A percentile compares a stretch with the other conserved stretches of the same genome.
phyloP scores from a whole-genome alignment of 2,329 filamentous ascomycete species.

The Stachybotrys echinatus region DNA sequence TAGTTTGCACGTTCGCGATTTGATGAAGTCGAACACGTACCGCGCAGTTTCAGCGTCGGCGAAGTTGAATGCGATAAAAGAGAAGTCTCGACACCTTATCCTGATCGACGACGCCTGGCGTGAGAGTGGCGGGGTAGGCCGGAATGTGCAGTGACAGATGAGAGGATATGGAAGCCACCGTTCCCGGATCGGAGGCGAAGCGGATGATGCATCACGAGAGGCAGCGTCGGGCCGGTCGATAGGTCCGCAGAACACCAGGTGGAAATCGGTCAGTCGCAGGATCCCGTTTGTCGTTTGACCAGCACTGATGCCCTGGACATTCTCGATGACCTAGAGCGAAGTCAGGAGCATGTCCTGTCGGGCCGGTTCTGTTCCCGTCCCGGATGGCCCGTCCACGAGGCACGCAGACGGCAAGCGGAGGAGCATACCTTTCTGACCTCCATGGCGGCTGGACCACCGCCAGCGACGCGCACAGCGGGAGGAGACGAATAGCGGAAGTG shows the following conservation, averaged over 20 bases:
- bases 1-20: constrained; percentile 72
- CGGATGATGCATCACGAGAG: constrained; percentile 11
- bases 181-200: constrained; percentile 46
- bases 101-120: constrained; percentile 76
- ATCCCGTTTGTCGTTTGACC: constrained; percentile 53
- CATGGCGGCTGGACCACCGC: constrained; percentile 21
- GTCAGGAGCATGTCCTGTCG: constrained; percentile 10
- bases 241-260: constrained; percentile 49
- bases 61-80: constrained; percentile 89
- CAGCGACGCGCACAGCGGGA: neutral
- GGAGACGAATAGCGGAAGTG: neutral
- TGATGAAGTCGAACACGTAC: constrained; percentile 85
- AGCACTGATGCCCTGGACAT: constrained; percentile 55
- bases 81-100: constrained; percentile 88
- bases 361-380: neutral
- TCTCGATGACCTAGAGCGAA: constrained; percentile 40
- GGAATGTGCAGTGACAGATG: constrained; percentile 73
- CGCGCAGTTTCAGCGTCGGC: constrained; percentile 65
- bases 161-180: constrained; percentile 95
- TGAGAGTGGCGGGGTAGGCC: constrained; percentile 65
- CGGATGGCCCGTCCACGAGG: neutral
- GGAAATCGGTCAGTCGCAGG: constrained; percentile 58
- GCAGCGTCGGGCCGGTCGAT: constrained; percentile 21
- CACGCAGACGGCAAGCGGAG: constrained; percentile 3
- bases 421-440: constrained; percentile 33